These are phyloP conservation scores for Fraxinus anomala DNA, from an alignment of 257 asterid genomes.

Conservation along the genomic window DNA sequence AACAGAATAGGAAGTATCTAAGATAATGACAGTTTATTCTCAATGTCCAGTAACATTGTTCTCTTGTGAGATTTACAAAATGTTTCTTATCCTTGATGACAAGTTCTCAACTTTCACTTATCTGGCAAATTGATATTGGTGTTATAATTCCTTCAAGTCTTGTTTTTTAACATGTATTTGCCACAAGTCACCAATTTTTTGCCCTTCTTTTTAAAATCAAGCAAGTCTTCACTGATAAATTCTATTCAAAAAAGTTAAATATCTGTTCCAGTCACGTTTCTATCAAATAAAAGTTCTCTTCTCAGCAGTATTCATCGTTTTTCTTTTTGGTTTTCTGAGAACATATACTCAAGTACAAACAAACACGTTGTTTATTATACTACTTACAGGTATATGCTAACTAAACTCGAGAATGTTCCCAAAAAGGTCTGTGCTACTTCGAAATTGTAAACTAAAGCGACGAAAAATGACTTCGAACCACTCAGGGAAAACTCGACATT, in stretches of 20 bases:
- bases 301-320: constrained; percentile 1
- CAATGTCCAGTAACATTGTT: not conserved
- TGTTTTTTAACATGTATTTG: too few species aligned
- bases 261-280: not conserved
- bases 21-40: not conserved
- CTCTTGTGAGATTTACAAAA: not conserved
- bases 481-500: not conserved
- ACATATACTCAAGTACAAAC: not conserved
- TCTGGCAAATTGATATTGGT: not conserved
- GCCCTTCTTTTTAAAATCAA: not conserved
- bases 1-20: not conserved
- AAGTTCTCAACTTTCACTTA: too few species aligned
- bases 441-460: not conserved
- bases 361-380: not conserved
- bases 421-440: not conserved
- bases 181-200: too few species aligned
- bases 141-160: not conserved
- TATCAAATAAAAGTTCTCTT: not conserved
- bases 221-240: not conserved
- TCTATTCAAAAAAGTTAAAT: not conserved
- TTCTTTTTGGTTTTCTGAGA: not conserved
- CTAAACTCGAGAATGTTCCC: not conserved
- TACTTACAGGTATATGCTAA: not conserved
- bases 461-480: not conserved
- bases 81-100: not conserved